These are phyloP conservation scores for Diaporthe citri DNA, from an alignment of 2,329 filamentous ascomycete genomes.

Conservation along the genomic window DNA sequence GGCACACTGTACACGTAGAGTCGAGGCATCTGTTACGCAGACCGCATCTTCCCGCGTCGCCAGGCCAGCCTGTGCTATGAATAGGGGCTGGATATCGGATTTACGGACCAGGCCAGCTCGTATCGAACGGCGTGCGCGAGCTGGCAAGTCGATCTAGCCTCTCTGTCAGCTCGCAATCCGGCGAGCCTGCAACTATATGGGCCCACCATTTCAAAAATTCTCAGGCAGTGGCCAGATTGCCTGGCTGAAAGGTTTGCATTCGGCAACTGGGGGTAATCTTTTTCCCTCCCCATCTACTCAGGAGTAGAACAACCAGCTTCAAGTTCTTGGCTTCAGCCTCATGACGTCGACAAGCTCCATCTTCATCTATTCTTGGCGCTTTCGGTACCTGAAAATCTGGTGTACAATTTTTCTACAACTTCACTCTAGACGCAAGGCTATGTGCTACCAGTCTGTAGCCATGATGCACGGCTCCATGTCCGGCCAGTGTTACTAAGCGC, in stretches of 20 bases:
- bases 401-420: neutral
- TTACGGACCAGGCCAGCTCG: slow-evolving; percentile 12
- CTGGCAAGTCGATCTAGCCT: neutral
- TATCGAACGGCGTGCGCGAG: slow-evolving; percentile 1
- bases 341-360: slow-evolving; percentile 14
- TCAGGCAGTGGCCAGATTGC: neutral
- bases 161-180: neutral
- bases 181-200: slow-evolving; percentile 13
- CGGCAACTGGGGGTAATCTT: slow-evolving; percentile 37
- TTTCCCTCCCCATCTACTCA: slow-evolving; percentile 3
- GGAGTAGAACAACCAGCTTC: neutral
- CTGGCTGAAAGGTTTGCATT: slow-evolving; percentile 4
- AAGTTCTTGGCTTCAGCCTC: slow-evolving; percentile 1
- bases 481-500: neutral
- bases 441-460: neutral
- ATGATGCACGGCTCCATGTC: neutral
- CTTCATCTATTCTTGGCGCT: neutral
- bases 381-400: too few species aligned
- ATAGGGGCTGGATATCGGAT: slow-evolving; percentile 2
- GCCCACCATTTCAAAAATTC: slow-evolving; percentile 29
- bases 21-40: neutral
- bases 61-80: neutral
- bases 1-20: neutral
- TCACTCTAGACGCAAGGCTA: slow-evolving; percentile 15
- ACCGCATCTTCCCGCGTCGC: neutral